Evolutionary conservation across 345 rosid species (phyloP), one percentile per base, ranked within the genome.

Genomic region (Euphorbia lathyris): DNA sequence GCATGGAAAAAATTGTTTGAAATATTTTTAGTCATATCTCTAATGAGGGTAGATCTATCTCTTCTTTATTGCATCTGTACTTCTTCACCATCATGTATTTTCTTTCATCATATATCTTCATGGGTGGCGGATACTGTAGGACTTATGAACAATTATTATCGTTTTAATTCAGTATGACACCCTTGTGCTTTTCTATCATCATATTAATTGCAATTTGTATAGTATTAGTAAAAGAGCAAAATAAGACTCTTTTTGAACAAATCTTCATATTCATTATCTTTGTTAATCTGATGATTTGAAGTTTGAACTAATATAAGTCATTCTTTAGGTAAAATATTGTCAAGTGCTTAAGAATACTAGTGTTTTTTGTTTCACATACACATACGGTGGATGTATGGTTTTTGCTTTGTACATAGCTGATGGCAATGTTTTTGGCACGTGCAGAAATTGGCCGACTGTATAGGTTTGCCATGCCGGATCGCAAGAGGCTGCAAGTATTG

Each of bases 381-480:
- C 29, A 20, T 34, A 34, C 1, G 1, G 26, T 62, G 50, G 48
- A 38, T 1, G 48, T 38, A 62, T 20, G 14, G 9, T 38, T 16
- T 27, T 62, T 14, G 16, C 12, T 3, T 36, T n/a, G 20, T 40
- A 43, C 58, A 64, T 40, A 16, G 52, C 65, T 63, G 58, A 79
- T 23, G 60, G 36, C 34, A 55, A 19, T 69, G 9, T 69, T 40
- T 65, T 47, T 79, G 55, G n/a, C 26, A 50, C 66, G 0, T 85
- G 83, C 93, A 94, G 98, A 94, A 89, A 85, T 82, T 94, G 89
- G 98, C 98, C 26, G 98, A 94, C 72, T 81, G 67, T 76, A 86
- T 94, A 68, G 98, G 98, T 53, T 85, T 94, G 81, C 98, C 98
- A 19, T 94, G 98, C 77, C 89, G 98, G 81, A 94, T 94, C 63